These are phyloP conservation scores for Trichoderma sp. DNA, from an alignment of 2,329 filamentous ascomycete species.

Conservation along the genomic window DNA sequence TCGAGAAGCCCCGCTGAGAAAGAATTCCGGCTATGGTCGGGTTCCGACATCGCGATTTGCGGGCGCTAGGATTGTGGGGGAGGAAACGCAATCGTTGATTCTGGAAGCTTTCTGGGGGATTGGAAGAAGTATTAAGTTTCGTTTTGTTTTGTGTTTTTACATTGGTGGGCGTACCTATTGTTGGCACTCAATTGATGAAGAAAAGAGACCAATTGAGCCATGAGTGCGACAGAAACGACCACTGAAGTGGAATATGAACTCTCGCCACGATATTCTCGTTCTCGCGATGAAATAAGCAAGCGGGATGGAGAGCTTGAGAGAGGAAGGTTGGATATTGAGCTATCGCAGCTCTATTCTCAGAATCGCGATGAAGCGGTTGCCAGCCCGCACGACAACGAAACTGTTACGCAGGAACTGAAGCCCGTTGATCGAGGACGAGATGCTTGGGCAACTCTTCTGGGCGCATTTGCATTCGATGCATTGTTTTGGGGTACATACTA, in stretches of 20 bases:
- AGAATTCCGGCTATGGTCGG: background rate
- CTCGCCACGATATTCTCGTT: background rate
- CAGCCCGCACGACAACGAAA: background rate
- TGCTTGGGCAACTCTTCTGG: slow-evolving; percentile 29
- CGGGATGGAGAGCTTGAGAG: background rate
- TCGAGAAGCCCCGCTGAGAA: background rate
- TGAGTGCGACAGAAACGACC: background rate
- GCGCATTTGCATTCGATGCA: slow-evolving; percentile 29
- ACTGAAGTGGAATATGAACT: background rate
- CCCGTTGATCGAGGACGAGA: slow-evolving; percentile 30
- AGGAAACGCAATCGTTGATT: background rate
- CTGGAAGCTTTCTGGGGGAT: background rate
- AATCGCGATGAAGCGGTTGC: background rate
- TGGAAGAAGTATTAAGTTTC: background rate
- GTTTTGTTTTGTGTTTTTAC: background rate
- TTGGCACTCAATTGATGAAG: background rate
- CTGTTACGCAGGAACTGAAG: slow-evolving; percentile 11
- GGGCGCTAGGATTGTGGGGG: background rate
- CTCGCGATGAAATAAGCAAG: background rate
- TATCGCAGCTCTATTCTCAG: background rate
- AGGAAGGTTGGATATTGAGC: background rate
- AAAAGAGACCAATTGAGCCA: background rate
- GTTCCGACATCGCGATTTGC: background rate
- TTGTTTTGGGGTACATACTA: slow-evolving; percentile 26
- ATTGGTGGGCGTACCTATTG: background rate